These are phyloP conservation scores for Phyllostachys edulis DNA, from an alignment of 176 grass and related monocot species.

Conservation along the genomic window DNA sequence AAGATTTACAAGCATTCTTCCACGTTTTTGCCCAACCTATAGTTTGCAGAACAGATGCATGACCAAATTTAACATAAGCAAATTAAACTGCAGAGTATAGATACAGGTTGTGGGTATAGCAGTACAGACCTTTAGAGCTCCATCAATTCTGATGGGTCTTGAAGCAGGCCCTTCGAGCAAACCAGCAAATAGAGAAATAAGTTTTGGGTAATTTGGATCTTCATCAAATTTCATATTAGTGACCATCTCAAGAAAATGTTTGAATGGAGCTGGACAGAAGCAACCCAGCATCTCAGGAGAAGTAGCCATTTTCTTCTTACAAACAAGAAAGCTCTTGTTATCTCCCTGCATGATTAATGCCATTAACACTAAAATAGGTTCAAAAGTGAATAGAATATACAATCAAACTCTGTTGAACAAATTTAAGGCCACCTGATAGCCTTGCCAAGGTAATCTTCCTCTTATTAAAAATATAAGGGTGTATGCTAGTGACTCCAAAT, in stretches of 20 bases:
- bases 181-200: constrained; percentile 78
- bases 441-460: constrained; percentile 92
- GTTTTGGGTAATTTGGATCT: constrained; percentile 83
- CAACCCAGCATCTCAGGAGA: constrained; percentile 64
- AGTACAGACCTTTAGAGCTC: constrained; percentile 74
- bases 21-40: constrained; percentile 86
- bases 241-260: constrained; percentile 13
- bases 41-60: constrained; percentile 23
- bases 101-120: background rate
- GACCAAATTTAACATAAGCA: background rate
- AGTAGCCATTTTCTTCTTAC: constrained; percentile 91
- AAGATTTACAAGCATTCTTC: constrained; percentile 61
- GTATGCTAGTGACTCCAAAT: constrained; percentile 89
- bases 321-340: constrained; percentile 92
- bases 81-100: background rate
- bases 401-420: constrained; percentile 8
- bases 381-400: constrained; percentile 2
- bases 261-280: constrained; percentile 82
- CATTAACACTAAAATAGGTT: constrained; percentile 24
- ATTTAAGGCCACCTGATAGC: constrained; percentile 71
- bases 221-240: constrained; percentile 27
- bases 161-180: constrained; percentile 65
- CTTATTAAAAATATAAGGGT: constrained; percentile 83
- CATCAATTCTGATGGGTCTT: constrained; percentile 82
- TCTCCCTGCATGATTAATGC: constrained; percentile 56